Evolutionary conservation across 192 early-diverging fungal genomes (phyloP).

Genomic region (Podila clonocystis): DNA sequence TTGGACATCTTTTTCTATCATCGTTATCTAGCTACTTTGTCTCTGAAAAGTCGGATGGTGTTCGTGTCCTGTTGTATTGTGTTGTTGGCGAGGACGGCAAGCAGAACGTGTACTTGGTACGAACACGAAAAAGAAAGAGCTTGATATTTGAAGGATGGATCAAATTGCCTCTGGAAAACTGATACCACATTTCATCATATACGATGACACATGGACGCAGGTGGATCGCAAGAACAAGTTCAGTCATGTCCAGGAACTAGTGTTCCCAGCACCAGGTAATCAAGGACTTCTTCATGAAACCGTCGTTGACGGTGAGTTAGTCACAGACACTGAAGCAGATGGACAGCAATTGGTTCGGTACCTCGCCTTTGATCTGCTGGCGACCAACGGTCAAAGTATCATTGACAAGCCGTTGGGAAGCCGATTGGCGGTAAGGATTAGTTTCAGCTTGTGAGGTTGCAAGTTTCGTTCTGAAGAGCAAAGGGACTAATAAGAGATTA

Average conservation of each 20-base stretch:
- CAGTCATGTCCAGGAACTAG: conserved; percentile 64
- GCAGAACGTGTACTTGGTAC: conserved; percentile 66
- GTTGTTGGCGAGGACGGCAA: conserved; percentile 37
- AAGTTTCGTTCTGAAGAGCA: not conserved
- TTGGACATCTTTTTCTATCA: not conserved
- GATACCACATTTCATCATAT: not conserved
- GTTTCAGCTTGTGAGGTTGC: not conserved
- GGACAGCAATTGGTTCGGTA: conserved; percentile 59
- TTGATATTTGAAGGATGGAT: conserved; percentile 16
- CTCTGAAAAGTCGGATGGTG: conserved; percentile 87
- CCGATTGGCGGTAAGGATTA: conserved; percentile 74
- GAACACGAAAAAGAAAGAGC: not conserved
- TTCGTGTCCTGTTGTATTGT: conserved; percentile 68
- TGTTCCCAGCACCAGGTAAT: conserved; percentile 70
- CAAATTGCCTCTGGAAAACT: not conserved
- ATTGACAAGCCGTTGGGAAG: conserved; percentile 67
- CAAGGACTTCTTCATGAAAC: conserved; percentile 69
- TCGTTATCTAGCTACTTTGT: conserved; percentile 70
- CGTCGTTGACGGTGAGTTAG: conserved; percentile 93
- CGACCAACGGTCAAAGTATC: conserved; percentile 62
- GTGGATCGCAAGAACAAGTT: conserved; percentile 93
- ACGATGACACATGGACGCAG: conserved; percentile 26
- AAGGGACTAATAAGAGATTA: not conserved
- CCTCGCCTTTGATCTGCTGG: conserved; percentile 81
- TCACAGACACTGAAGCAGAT: conserved; percentile 75